Evolutionary conservation across 345 rosid species (phyloP).

Genomic region (Erysimum cheiranthoides): DNA sequence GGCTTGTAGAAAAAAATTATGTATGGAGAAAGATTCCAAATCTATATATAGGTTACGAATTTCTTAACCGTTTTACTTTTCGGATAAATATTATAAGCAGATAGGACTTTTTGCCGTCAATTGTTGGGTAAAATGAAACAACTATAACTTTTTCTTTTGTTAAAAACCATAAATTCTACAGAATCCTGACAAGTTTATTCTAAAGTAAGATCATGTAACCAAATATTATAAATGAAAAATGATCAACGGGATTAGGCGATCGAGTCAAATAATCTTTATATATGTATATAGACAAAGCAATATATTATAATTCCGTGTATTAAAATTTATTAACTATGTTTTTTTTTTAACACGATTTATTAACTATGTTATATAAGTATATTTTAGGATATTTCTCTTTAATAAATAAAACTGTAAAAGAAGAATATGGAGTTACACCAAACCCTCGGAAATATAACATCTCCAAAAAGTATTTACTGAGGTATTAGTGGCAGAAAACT

Average conservation of each 20-base stretch:
- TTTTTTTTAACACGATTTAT: too few species aligned
- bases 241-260: conserved; percentile 3
- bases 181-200: conserved; percentile 4
- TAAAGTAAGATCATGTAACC: conserved; percentile 11
- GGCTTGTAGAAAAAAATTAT: too few species aligned
- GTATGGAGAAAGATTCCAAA: not conserved
- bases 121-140: conserved; percentile 30
- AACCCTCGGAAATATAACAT: conserved; percentile 18
- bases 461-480: not conserved
- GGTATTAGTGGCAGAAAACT: conserved; percentile 5
- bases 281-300: not conserved
- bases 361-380: too few species aligned
- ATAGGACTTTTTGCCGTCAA: conserved; percentile 1
- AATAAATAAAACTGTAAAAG: not conserved
- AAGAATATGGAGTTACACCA: not conserved
- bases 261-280: conserved; percentile 19
- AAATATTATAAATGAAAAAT: not conserved
- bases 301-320: conserved; percentile 4
- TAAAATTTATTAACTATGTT: not conserved
- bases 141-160: conserved; percentile 7
- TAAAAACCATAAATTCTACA: conserved; percentile 13
- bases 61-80: not conserved
- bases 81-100: not conserved
- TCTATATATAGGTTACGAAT: not conserved
- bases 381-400: not conserved